Base-by-base conservation (phyloP, 768 basidiomycete species). In the Lyophyllum shimeji region DNA sequence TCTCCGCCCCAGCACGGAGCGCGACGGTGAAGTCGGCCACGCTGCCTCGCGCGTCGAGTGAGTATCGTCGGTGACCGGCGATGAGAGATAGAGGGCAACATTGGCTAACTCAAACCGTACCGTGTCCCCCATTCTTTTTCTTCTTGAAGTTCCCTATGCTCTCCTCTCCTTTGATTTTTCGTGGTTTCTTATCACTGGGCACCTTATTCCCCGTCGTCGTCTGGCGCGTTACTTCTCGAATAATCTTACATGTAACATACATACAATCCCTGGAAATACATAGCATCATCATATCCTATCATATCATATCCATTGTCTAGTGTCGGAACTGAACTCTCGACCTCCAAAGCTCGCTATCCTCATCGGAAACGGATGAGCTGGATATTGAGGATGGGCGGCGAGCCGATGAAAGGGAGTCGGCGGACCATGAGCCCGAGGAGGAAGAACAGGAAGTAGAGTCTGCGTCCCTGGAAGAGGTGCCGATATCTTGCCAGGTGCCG, bases 301-400 rank as follows among this genome's bases (percentile, higher is more conserved):
- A n/a, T 29, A 29, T 29, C 21, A 31, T 24, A 44, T 49, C 39
- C 20, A 34, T 12, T 44, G 4, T 15, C 31, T 39, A 39, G 5
- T 39, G n/a, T 34, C 33, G 33, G n/a, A n/a, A 34, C n/a, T n/a
- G 37, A 39, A 7, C n/a, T n/a, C n/a, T n/a, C n/a, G 29, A 29
- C 9, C 29, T 9, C 29, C 9, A 4, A 9, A 29, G 29, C 29
- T 29, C 5, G 29, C 29, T 29, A 29, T 4, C 45, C 45, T 21
- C 45, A 25, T 55, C 56, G 37, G 17, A 61, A 27, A 15, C 60
- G 59, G 23, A 66, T 49, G 34, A 66, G 49, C 46, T 66, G 65
- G 27, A 66, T 55, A 52, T 66, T 66, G 33, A 66, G 39, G n/a
- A 66, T 59, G 6, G 65, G 65, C 17, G 61, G 65, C 8, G 65